These are phyloP conservation scores for Kwoniella sp. DNA, from an alignment of 768 basidiomycete species.

Conservation along the genomic window DNA sequence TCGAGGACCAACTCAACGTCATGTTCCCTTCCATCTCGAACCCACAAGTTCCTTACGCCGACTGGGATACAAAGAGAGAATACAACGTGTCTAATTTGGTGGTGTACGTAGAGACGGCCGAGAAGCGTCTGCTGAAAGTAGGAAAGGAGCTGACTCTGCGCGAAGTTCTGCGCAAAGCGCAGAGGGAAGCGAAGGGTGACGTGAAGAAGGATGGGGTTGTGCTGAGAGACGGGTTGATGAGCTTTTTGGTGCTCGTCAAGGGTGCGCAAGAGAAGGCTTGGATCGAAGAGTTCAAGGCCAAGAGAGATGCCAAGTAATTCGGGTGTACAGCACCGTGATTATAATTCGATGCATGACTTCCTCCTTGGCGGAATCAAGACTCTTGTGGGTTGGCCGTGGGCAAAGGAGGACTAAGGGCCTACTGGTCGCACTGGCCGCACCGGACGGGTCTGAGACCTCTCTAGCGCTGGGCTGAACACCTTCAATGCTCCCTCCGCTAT, in stretches of 20 bases:
- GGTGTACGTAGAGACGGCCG: constrained; percentile 79
- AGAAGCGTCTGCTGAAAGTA: constrained; percentile 79
- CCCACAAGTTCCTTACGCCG: constrained; percentile 60
- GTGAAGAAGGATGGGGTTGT: constrained; percentile 71
- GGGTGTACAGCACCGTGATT: too few species aligned
- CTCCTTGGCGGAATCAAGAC: not conserved
- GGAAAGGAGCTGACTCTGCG: constrained; percentile 85
- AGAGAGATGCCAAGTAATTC: constrained; percentile 37
- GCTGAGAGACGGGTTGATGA: constrained; percentile 60
- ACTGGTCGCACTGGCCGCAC: too few species aligned
- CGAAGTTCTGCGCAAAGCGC: constrained; percentile 66
- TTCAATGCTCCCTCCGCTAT: too few species aligned
- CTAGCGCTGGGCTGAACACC: too few species aligned
- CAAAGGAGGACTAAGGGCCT: too few species aligned
- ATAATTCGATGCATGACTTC: too few species aligned
- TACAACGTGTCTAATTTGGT: constrained; percentile 69
- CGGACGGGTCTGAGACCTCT: too few species aligned
- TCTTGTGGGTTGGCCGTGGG: too few species aligned
- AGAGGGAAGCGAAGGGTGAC: constrained; percentile 62
- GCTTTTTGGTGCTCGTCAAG: constrained; percentile 56
- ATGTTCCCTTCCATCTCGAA: constrained; percentile 70
- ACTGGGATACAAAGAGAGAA: constrained; percentile 75
- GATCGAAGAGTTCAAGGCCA: constrained; percentile 80
- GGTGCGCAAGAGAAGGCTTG: constrained; percentile 66
- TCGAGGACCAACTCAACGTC: constrained; percentile 67